Evolutionary conservation across 495 filamentous ascomycete genomes (phyloP).

Genomic region (Xanthoparmelia taractica): DNA sequence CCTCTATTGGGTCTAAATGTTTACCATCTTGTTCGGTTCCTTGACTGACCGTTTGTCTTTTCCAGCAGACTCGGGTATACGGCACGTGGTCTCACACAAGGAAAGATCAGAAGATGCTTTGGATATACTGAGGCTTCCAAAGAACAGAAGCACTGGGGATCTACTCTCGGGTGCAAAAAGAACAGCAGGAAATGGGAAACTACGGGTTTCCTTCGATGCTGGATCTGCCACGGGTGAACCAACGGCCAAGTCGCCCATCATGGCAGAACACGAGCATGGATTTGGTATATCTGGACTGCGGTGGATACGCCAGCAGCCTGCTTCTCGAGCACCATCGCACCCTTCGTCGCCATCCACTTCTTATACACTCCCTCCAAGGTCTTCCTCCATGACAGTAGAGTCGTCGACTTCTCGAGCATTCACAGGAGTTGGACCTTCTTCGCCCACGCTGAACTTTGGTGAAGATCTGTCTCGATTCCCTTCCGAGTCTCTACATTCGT

Average conservation of each 20-base stretch:
- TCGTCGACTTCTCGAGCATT: slow-evolving; percentile 41
- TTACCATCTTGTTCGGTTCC: neutral
- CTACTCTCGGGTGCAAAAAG: slow-evolving; percentile 40
- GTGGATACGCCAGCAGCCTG: slow-evolving; percentile 82
- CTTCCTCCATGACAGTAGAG: slow-evolving; percentile 54
- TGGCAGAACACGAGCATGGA: slow-evolving; percentile 53
- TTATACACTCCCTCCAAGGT: slow-evolving; percentile 47
- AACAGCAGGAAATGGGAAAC: slow-evolving; percentile 19
- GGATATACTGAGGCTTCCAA: slow-evolving; percentile 39
- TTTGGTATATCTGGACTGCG: slow-evolving; percentile 69
- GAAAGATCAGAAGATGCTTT: slow-evolving; percentile 4
- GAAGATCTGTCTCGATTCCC: slow-evolving; percentile 92
- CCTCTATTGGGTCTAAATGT: neutral
- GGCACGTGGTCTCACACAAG: slow-evolving; percentile 18
- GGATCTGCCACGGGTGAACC: slow-evolving; percentile 36
- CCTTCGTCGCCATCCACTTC: slow-evolving; percentile 60
- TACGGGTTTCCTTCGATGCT: slow-evolving; percentile 40
- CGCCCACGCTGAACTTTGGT: slow-evolving; percentile 58
- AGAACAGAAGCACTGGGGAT: slow-evolving; percentile 57
- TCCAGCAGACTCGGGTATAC: slow-evolving; percentile 10
- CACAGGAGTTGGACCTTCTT: slow-evolving; percentile 51
- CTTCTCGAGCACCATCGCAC: slow-evolving; percentile 55
- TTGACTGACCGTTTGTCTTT: slow-evolving; percentile 5
- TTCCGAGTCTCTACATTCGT: slow-evolving; percentile 92
- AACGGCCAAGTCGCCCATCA: slow-evolving; percentile 46